Percentiles rank a stretch among this genome's conserved stretches.
These are phyloP conservation scores for Chimonanthus salicifolius DNA, from an alignment of 164 flowering plant species.

Conservation along the genomic window DNA sequence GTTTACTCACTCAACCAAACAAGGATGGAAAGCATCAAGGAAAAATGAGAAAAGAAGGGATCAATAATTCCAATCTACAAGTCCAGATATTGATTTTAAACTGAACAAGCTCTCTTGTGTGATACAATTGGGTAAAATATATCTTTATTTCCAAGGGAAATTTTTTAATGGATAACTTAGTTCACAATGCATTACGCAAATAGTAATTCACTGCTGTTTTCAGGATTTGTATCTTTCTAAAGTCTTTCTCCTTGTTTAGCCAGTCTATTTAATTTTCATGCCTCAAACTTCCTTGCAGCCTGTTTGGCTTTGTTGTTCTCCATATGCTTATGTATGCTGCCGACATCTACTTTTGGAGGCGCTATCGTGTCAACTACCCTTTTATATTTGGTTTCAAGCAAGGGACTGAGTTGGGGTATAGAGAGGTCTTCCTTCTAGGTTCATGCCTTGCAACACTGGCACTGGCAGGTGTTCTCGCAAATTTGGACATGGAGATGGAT, in stretches of 20 bases:
- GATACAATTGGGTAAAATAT: not conserved
- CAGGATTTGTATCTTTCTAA: not conserved
- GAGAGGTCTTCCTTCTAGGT: slow-evolving; percentile 45
- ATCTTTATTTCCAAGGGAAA: not conserved
- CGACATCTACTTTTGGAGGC: slow-evolving; percentile 57
- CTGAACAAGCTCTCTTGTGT: not conserved
- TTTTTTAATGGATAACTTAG: not conserved
- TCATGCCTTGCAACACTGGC: slow-evolving; percentile 38
- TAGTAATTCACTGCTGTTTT: no score
- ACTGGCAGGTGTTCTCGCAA: slow-evolving; percentile 41
- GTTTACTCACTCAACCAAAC: not conserved
- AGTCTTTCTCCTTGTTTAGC: no score
- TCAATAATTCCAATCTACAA: not conserved
- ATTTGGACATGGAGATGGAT: slow-evolving; percentile 56
- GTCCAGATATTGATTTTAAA: not conserved
- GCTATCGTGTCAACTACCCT: slow-evolving; percentile 53
- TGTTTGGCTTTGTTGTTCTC: slow-evolving; percentile 52
- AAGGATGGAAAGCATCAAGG: not conserved
- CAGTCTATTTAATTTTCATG: no score
- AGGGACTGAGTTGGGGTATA: slow-evolving; percentile 53
- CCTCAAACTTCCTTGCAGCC: slow-evolving; percentile 26
- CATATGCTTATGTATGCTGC: slow-evolving; percentile 59
- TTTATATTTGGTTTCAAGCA: slow-evolving; percentile 73
- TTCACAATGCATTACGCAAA: not conserved
- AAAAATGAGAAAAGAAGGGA: not conserved